A percentile compares a stretch with the other conserved stretches of the same genome.
phyloP scores from a whole-genome alignment of 2,329 filamentous ascomycete species.

The Colletotrichum lentis region DNA sequence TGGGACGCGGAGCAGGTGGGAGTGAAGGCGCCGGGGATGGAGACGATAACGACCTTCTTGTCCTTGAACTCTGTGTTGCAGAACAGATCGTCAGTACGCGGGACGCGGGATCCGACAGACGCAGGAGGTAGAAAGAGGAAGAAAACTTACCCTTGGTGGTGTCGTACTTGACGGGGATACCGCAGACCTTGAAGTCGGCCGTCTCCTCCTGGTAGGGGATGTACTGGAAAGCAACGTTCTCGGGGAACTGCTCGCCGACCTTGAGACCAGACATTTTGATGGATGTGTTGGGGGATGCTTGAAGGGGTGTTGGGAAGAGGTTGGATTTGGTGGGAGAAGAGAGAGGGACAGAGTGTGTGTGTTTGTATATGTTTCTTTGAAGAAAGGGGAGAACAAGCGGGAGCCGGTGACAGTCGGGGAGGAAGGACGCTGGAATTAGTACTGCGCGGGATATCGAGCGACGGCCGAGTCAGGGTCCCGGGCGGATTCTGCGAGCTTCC shows the following conservation, averaged over 20 bases:
- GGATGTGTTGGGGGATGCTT: conserved; percentile 1
- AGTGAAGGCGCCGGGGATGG: conserved; percentile 79
- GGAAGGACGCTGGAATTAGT: conserved; percentile 26
- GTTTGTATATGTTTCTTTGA: background rate
- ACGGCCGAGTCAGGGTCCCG: conserved; percentile 35
- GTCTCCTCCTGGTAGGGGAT: conserved; percentile 77
- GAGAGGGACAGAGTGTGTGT: too few relatives aligned
- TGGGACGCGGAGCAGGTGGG: conserved; percentile 85
- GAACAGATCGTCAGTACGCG: background rate
- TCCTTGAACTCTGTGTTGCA: conserved; percentile 63
- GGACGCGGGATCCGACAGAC: background rate
- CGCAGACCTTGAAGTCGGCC: conserved; percentile 76
- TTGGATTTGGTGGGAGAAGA: background rate
- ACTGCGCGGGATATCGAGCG: conserved; percentile 17
- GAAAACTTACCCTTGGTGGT: conserved; percentile 72
- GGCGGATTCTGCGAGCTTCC: conserved; percentile 36
- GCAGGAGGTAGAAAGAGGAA: background rate
- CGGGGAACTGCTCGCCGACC: conserved; percentile 83
- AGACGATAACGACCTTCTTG: conserved; percentile 65
- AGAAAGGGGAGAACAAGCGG: background rate
- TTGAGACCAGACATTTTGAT: conserved; percentile 70
- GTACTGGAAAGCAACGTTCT: conserved; percentile 83
- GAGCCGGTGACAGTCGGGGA: background rate
- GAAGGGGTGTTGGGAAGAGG: conserved; percentile 23
- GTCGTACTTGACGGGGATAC: conserved; percentile 78